Percentiles rank a stretch among this genome's conserved stretches.
Evolutionary conservation across 2,329 filamentous ascomycete genomes (phyloP).

Genomic region (Alternaria sp.): DNA sequence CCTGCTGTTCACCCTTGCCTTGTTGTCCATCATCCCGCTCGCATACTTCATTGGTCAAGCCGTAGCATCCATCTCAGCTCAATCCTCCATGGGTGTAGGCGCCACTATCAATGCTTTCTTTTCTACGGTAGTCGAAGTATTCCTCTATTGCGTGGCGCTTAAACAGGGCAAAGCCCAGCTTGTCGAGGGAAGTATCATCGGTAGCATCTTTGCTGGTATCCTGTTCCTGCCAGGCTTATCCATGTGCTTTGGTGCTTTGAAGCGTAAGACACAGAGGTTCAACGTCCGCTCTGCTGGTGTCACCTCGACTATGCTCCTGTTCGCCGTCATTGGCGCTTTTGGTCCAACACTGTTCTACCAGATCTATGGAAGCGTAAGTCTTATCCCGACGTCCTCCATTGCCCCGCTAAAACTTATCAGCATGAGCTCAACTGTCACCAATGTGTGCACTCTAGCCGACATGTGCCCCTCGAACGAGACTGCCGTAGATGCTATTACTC

Average conservation of each 20-base stretch:
- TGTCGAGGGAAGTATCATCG: conserved; percentile 96
- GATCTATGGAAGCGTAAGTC: conserved; percentile 83
- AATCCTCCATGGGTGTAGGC: conserved; percentile 97
- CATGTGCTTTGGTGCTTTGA: conserved; percentile 98
- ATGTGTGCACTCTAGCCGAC: conserved; percentile 64
- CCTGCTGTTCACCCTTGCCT: conserved; percentile 82
- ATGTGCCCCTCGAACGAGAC: conserved; percentile 66
- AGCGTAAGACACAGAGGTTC: conserved; percentile 97
- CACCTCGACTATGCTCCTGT: conserved; percentile 96
- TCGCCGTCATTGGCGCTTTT: conserved; percentile 94
- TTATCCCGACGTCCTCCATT: background rate
- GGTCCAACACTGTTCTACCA: conserved; percentile 97
- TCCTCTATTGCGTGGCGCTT: conserved; percentile 93
- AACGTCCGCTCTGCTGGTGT: conserved; percentile 96
- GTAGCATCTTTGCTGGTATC: conserved; percentile 97
- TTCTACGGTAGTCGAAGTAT: conserved; percentile 96
- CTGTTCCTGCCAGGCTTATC: conserved; percentile 93
- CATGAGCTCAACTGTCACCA: conserved; percentile 88
- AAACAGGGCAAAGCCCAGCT: conserved; percentile 91
- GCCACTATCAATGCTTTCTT: conserved; percentile 99
- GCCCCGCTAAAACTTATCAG: conserved; percentile 56
- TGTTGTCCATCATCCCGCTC: conserved; percentile 93
- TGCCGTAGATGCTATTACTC: conserved; percentile 95
- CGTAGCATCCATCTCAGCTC: conserved; percentile 96
- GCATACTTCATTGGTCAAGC: conserved; percentile 99